A percentile compares a stretch with the other conserved stretches of the same genome.
Evolutionary conservation across 2,329 filamentous ascomycete species (phyloP).

Genomic region (Aspergillus sp.): DNA sequence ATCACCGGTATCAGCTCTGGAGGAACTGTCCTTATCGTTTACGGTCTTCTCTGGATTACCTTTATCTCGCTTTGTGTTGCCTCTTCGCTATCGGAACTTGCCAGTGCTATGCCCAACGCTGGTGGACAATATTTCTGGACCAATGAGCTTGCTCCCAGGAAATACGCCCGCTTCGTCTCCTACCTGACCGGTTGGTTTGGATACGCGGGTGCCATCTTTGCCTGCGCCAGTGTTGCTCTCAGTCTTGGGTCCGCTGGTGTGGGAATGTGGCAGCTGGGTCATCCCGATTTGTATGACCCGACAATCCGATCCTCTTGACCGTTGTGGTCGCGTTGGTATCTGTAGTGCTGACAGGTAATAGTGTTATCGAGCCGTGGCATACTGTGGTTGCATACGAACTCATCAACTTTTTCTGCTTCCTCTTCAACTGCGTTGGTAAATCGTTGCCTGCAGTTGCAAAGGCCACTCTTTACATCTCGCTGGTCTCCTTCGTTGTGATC

Average conservation of each 20-base stretch:
- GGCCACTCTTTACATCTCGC: constrained; percentile 41
- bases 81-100: constrained; percentile 43
- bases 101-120: constrained; percentile 47
- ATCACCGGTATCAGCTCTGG: constrained; percentile 49
- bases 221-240: constrained; percentile 48
- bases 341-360: constrained; percentile 12
- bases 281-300: constrained; percentile 47
- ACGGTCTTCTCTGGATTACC: constrained; percentile 45
- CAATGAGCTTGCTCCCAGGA: constrained; percentile 43
- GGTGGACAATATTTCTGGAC: constrained; percentile 52
- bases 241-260: constrained; percentile 45
- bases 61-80: constrained; percentile 44
- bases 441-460: constrained; percentile 36
- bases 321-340: constrained; percentile 1
- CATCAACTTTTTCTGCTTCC: constrained; percentile 44
- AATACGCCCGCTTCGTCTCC: constrained; percentile 41
- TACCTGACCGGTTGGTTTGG: constrained; percentile 50
- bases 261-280: constrained; percentile 49
- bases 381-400: constrained; percentile 43
- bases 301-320: background rate
- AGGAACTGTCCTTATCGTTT: constrained; percentile 46
- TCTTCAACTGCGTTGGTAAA: constrained; percentile 45
- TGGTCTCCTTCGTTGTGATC: constrained; percentile 46
- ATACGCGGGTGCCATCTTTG: constrained; percentile 53
- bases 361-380: constrained; percentile 30